These are phyloP conservation scores for Odontarrhena argentea DNA, from an alignment of 345 rosid species.

Conservation along the genomic window DNA sequence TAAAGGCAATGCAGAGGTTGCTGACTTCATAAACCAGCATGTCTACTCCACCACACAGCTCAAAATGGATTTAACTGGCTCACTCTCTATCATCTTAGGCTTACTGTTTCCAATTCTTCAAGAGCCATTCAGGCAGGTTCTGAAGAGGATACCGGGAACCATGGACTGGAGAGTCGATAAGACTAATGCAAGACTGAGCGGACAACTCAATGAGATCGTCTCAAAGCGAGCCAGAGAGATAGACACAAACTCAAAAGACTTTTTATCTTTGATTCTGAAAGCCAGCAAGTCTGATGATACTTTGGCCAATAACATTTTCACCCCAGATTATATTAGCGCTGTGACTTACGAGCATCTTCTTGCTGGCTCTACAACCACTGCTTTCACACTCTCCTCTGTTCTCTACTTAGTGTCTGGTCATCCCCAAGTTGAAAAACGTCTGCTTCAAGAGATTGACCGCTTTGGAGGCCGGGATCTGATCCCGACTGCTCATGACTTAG, in stretches of 20 bases:
- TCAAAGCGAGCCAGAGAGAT: constrained; percentile 58
- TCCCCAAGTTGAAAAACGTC: constrained; percentile 65
- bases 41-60: constrained; percentile 90
- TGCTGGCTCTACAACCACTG: constrained; percentile 88
- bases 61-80: constrained; percentile 89
- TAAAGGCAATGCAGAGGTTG: constrained; percentile 48
- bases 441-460: constrained; percentile 72
- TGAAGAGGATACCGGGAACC: constrained; percentile 81
- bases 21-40: constrained; percentile 76
- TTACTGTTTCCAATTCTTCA: constrained; percentile 73
- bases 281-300: constrained; percentile 70
- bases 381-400: constrained; percentile 75
- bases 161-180: constrained; percentile 83
- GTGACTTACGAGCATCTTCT: constrained; percentile 92
- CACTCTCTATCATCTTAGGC: constrained; percentile 76
- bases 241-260: constrained; percentile 62
- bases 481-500: constrained; percentile 71
- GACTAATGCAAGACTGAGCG: constrained; percentile 55
- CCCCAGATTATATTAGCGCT: constrained; percentile 76
- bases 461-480: constrained; percentile 57
- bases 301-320: constrained; percentile 51
- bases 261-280: constrained; percentile 67
- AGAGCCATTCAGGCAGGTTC: constrained; percentile 81
- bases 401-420: constrained; percentile 75
- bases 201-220: constrained; percentile 75